These are phyloP conservation scores for Wickerhamiella bombiphila DNA, from an alignment of 805 yeast species.

Conservation along the genomic window DNA sequence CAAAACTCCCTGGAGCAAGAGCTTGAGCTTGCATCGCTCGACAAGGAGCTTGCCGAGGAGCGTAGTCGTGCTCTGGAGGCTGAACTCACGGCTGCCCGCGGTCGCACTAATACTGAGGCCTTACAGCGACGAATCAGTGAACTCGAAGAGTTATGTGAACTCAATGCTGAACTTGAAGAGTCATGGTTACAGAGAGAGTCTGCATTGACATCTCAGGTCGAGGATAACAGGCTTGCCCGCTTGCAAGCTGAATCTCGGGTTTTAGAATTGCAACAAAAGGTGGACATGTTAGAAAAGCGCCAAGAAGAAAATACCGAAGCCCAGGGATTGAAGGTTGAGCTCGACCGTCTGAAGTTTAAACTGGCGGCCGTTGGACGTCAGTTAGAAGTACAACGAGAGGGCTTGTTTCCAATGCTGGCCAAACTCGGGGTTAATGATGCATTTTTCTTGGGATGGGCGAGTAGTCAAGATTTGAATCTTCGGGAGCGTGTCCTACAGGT, in stretches of 20 bases:
- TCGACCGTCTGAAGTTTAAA: conserved; percentile 1
- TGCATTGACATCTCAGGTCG: background rate
- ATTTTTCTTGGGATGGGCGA: background rate
- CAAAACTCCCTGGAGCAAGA: conserved; percentile 9
- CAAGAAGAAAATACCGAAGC: background rate
- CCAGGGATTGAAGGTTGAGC: background rate
- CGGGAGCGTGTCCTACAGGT: background rate
- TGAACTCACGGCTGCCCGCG: conserved; percentile 14
- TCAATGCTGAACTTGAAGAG: conserved; percentile 5
- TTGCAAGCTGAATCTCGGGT: background rate
- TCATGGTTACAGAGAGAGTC: background rate
- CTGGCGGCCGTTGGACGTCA: conserved; percentile 6
- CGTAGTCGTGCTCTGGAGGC: conserved; percentile 8
- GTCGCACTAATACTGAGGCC: background rate
- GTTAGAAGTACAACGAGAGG: background rate
- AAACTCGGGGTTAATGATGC: background rate
- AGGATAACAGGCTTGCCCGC: background rate
- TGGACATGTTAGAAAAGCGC: too few relatives aligned
- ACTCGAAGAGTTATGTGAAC: conserved; percentile 8
- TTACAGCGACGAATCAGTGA: too few relatives aligned
- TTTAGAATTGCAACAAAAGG: background rate
- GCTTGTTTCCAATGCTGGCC: background rate
- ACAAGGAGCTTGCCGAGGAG: conserved; percentile 24
- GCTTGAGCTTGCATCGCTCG: conserved; percentile 23
- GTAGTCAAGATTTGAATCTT: background rate